Evolutionary conservation across 2,329 filamentous ascomycete species (phyloP).

Genomic region (Colletotrichum sp.): DNA sequence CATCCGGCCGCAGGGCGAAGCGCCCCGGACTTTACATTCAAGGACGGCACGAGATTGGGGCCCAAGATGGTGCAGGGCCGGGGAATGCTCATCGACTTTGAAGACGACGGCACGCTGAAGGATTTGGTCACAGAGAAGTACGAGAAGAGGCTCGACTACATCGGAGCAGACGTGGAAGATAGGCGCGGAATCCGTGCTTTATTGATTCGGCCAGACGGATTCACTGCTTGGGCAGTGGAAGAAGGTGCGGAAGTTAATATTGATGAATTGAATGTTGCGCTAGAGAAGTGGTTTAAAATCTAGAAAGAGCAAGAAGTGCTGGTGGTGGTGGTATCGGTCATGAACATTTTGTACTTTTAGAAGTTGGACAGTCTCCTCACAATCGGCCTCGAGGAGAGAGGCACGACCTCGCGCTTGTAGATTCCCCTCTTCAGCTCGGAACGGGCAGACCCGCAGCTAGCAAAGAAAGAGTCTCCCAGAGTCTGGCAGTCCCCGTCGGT

Average conservation of each 20-base stretch:
- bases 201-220: slow-evolving; percentile 35
- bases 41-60: slow-evolving; percentile 31
- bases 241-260: slow-evolving; percentile 23
- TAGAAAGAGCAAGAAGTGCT: neutral
- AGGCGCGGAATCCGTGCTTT: slow-evolving; percentile 28
- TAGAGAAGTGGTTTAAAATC: neutral
- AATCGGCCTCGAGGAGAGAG: neutral
- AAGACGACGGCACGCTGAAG: slow-evolving; percentile 14
- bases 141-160: slow-evolving; percentile 23
- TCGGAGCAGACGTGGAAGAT: slow-evolving; percentile 24
- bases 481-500: slow-evolving; percentile 12
- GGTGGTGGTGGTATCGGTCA: neutral
- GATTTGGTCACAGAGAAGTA: slow-evolving; percentile 8
- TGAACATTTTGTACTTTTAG: neutral
- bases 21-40: slow-evolving; percentile 37
- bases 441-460: slow-evolving; percentile 8
- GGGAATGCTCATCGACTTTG: slow-evolving; percentile 33
- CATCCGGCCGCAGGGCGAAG: slow-evolving; percentile 38
- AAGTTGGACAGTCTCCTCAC: neutral
- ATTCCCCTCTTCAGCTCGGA: slow-evolving; percentile 14
- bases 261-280: slow-evolving; percentile 7
- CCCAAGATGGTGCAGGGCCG: slow-evolving; percentile 29
- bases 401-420: slow-evolving; percentile 12
- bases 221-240: slow-evolving; percentile 33
- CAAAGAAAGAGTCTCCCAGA: slow-evolving; percentile 8